Evolutionary conservation across 441 rosid species (phyloP).

Genomic region (Pelargonium australe): DNA sequence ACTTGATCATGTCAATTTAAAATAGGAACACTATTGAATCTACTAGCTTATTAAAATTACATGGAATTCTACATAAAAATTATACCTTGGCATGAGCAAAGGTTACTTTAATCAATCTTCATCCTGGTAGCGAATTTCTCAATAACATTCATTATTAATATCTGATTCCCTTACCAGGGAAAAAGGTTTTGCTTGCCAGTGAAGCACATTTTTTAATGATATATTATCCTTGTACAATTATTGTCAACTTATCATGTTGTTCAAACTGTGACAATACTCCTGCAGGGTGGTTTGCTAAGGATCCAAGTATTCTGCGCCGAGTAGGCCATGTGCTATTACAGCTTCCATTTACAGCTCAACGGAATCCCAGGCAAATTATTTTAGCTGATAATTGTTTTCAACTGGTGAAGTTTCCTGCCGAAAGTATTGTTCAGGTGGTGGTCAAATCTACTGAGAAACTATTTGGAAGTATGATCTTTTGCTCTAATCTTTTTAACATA

Average conservation of each 20-base stretch:
- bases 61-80: no score
- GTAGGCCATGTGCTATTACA: slow-evolving; percentile 91
- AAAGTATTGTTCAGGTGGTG: slow-evolving; percentile 64
- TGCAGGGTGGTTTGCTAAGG: slow-evolving; percentile 91
- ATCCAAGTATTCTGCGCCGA: slow-evolving; percentile 67
- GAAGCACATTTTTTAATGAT: neutral
- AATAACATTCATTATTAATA: neutral
- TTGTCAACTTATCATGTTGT: slow-evolving; percentile 1
- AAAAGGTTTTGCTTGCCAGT: neutral
- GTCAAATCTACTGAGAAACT: slow-evolving; percentile 72
- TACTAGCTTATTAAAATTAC: neutral
- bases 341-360: slow-evolving; percentile 71
- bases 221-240: neutral
- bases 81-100: neutral
- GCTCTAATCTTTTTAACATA: neutral
- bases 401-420: slow-evolving; percentile 58
- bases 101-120: neutral
- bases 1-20: neutral
- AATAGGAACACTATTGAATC: neutral
- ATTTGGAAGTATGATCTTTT: slow-evolving; percentile 71
- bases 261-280: slow-evolving; percentile 16
- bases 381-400: slow-evolving; percentile 88
- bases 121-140: neutral
- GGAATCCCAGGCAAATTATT: slow-evolving; percentile 78
- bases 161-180: neutral